These are phyloP conservation scores for Trypanosoma brucei DNA, from an alignment of 208 protist genomes.

Conservation along the genomic window DNA sequence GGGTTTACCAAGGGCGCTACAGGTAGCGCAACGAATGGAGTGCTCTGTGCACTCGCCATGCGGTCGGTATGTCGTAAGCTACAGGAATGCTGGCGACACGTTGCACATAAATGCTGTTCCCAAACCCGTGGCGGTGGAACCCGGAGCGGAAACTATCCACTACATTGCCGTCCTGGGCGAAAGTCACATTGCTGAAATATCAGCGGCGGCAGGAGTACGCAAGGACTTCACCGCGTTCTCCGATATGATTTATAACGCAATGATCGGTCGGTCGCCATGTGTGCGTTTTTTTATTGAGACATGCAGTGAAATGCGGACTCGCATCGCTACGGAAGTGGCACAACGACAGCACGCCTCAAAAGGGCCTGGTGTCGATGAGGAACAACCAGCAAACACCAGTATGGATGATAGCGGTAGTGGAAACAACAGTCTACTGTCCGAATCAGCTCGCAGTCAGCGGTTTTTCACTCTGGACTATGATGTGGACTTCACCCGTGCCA, in stretches of 20 bases:
- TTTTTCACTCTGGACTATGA: slow-evolving; percentile 84
- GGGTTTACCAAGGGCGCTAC: no score
- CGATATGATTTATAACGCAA: slow-evolving; percentile 73
- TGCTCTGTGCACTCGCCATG: slow-evolving; percentile 74
- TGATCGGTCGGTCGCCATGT: slow-evolving; percentile 58
- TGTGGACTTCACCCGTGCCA: slow-evolving; percentile 83
- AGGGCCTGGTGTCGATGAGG: neutral
- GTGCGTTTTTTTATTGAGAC: slow-evolving; percentile 79
- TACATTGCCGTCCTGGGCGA: slow-evolving; percentile 26
- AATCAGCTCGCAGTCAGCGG: slow-evolving; percentile 29
- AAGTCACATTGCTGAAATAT: slow-evolving; percentile 49
- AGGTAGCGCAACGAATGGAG: slow-evolving; percentile 19
- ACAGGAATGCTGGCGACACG: slow-evolving; percentile 27
- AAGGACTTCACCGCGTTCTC: slow-evolving; percentile 65
- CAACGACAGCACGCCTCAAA: slow-evolving; percentile 2
- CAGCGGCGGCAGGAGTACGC: slow-evolving; percentile 59
- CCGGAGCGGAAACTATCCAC: slow-evolving; percentile 3
- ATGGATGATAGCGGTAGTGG: neutral
- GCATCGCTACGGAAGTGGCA: slow-evolving; percentile 53
- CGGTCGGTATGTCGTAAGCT: slow-evolving; percentile 61
- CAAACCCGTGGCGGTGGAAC: slow-evolving; percentile 20
- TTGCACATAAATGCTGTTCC: slow-evolving; percentile 27
- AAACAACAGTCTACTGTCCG: slow-evolving; percentile 16
- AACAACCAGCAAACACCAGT: slow-evolving; percentile 7
- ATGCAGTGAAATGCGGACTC: slow-evolving; percentile 60